Evolutionary conservation across 176 grass and related monocot species (phyloP).

Genomic region (Pontederia paniculata): DNA sequence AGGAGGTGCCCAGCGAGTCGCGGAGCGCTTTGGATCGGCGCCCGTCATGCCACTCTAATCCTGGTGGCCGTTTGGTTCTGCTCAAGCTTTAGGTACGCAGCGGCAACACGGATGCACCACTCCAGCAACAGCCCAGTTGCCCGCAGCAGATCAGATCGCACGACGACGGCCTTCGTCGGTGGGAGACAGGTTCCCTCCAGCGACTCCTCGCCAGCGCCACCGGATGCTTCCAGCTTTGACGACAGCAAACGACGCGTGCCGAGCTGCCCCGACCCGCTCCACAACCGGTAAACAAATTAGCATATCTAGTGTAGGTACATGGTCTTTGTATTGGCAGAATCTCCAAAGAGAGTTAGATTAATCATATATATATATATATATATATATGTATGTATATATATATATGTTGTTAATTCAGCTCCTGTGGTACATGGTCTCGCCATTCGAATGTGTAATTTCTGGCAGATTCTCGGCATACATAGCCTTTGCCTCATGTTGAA

Average conservation of each 20-base stretch:
- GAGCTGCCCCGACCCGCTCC: constrained; percentile 10
- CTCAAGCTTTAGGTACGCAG: neutral
- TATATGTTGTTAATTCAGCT: too few relatives aligned
- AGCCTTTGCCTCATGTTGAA: neutral
- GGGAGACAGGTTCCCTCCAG: neutral
- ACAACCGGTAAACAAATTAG: constrained; percentile 2
- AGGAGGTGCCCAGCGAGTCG: neutral
- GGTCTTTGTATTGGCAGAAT: constrained; percentile 14
- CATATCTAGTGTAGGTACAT: neutral
- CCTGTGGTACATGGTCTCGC: too few relatives aligned
- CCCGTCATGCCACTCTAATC: too few relatives aligned
- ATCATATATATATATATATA: neutral
- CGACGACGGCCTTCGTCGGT: neutral
- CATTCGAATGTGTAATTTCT: neutral
- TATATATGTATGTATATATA: neutral
- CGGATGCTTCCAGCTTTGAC: neutral
- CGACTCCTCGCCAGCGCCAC: neutral
- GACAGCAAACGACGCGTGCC: constrained; percentile 8
- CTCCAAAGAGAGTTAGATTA: neutral
- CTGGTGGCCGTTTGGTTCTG: neutral
- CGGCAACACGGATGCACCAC: neutral
- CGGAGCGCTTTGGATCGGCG: neutral
- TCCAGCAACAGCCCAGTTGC: too few relatives aligned
- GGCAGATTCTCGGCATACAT: constrained; percentile 11
- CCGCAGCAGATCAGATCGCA: neutral